Conservation (phyloP, 768 basidiomycete species). For the Pleurotus ostreatus region DNA sequence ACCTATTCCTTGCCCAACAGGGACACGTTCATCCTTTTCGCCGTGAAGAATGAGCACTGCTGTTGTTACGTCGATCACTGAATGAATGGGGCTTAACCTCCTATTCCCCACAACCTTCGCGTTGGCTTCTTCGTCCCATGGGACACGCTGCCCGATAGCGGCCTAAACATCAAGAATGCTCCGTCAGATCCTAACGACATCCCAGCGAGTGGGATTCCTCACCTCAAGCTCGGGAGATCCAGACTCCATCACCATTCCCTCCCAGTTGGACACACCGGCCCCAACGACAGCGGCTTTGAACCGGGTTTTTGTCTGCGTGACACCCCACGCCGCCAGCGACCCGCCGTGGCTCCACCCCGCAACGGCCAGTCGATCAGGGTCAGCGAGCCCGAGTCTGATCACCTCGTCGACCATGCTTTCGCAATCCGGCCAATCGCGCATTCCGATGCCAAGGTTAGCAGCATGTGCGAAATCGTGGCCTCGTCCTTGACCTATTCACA, state of each 20-base stretch:
- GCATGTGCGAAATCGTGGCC: slow-evolving; percentile 28
- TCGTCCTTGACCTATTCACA: slow-evolving; percentile 25
- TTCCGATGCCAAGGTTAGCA: slow-evolving; percentile 26
- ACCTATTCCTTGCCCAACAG: slow-evolving; percentile 30
- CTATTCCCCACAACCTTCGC: slow-evolving; percentile 11
- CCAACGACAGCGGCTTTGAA: slow-evolving; percentile 33
- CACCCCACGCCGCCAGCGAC: slow-evolving; percentile 32
- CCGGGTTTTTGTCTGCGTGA: slow-evolving; percentile 27
- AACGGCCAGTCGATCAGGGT: slow-evolving; percentile 25
- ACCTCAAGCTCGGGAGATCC: slow-evolving; percentile 32
- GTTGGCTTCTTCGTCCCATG: slow-evolving; percentile 23
- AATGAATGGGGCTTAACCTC: slow-evolving; percentile 27
- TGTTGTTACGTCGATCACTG: slow-evolving; percentile 34
- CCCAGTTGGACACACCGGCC: slow-evolving; percentile 31
- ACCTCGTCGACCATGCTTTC: slow-evolving; percentile 34
- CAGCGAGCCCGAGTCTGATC: slow-evolving; percentile 25
- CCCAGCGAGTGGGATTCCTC: not conserved
- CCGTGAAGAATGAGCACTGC: slow-evolving; percentile 50
- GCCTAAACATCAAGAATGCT: slow-evolving; percentile 13
- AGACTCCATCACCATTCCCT: slow-evolving; percentile 32
- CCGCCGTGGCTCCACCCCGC: slow-evolving; percentile 36
- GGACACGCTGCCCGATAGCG: slow-evolving; percentile 25
- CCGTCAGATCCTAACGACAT: no score
- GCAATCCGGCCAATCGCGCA: slow-evolving; percentile 28
- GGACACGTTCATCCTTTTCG: slow-evolving; percentile 48